Base-by-base conservation (phyloP, 2,329 filamentous ascomycete genomes). In the Aspergillus oerlinghausenensis region DNA sequence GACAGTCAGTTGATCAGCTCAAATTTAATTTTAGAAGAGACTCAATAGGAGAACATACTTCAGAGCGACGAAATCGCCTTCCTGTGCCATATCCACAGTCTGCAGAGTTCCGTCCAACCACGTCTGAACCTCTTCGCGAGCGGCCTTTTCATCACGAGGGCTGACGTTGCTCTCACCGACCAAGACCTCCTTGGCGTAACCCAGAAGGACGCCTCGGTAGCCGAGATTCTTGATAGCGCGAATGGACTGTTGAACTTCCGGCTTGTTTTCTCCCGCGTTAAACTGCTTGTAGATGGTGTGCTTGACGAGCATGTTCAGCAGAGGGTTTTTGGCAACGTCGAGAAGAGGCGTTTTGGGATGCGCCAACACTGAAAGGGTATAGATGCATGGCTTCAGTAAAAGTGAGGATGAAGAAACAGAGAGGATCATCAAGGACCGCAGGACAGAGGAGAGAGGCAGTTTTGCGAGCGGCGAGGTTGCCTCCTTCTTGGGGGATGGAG, bases 331-430 rank as follows among this genome's bases (percentile, higher is more conserved):
- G 52, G 81, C 78, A 0, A 80, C 78, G 60, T 81, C 78, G 32
- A 81, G 67, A 1, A 81, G 52, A 1, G 70, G 55, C 0, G 72
- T 76, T 55, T 74, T 75, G 5, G 78, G 79, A 51, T 77, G 72
- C 1, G 77, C 75, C 52, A 80, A 82, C 25, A 82, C 72, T 6
- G 81, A 83, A 72, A 96, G 88, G 51, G 89, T 76, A 56, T 81
- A 81, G 54, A 95, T 82, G 43, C 88, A 93, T 1, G 89, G 87
- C 11, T 80, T 79, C 7, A 96, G 82, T 0, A 96, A 82, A 4
- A 87, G 54, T 5, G 68, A 42, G 1, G 72, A 73, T 4, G 72
- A 75, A 0, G 72, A 75, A 29, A 73, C 63, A 14, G 72, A 73
- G 6, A 75, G 63, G 3, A 75, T 69, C 47, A 74, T 56, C 48